A percentile compares a stretch with the other conserved stretches of the same genome.
Conservation (phyloP, 192 early-diverging fungal genomes). For the Endogone sp. region DNA sequence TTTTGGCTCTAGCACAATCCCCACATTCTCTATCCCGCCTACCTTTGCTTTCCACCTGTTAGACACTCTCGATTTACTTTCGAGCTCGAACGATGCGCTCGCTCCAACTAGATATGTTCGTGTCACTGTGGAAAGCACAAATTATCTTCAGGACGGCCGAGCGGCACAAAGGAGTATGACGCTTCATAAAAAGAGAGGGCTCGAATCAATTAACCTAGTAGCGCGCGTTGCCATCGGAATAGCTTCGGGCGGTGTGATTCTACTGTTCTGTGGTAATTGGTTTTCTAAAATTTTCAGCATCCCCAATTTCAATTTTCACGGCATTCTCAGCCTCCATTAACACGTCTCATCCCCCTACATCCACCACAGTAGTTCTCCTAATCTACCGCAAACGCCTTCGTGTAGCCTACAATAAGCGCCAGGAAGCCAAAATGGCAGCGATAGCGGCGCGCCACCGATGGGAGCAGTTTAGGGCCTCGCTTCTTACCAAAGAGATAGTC, state of each 20-base stretch:
- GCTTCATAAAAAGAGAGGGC: background rate
- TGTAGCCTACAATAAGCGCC: background rate
- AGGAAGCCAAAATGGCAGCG: background rate
- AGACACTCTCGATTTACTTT: background rate
- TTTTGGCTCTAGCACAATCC: no score
- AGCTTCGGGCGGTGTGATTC: background rate
- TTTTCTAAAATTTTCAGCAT: no score
- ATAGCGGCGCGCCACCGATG: background rate
- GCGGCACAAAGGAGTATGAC: background rate
- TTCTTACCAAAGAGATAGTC: background rate
- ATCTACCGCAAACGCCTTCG: background rate
- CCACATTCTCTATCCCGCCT: background rate
- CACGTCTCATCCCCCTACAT: background rate
- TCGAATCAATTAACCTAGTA: background rate
- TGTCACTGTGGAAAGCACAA: background rate
- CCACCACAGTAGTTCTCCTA: background rate
- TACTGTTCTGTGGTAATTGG: background rate
- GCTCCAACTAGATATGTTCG: background rate
- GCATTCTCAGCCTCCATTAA: background rate
- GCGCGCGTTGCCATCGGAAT: background rate
- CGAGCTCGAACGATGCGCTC: background rate
- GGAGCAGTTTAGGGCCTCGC: background rate
- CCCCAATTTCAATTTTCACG: no score
- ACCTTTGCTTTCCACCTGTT: background rate
- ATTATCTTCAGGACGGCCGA: background rate